A percentile compares a stretch with the other conserved stretches of the same genome.
phyloP scores from a whole-genome alignment of 2,329 filamentous ascomycete species.

The Apiospora hydei region DNA sequence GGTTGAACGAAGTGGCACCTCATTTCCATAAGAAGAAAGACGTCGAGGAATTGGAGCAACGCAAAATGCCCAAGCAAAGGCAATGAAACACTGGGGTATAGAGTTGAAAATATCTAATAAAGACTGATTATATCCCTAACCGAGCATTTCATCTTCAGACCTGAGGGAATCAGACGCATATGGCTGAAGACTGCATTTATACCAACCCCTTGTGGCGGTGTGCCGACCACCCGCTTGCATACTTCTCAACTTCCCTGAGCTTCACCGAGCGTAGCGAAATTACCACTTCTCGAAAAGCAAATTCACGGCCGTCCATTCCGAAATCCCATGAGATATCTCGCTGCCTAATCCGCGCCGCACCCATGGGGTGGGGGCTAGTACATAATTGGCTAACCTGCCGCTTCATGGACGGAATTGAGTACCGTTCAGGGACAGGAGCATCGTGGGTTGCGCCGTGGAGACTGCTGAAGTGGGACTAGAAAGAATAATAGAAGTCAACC shows the following conservation, averaged over 20 bases:
- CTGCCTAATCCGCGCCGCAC: slow-evolving; percentile 1
- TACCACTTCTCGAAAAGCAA: not conserved
- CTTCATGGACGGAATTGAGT: not conserved
- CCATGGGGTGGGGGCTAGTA: not conserved
- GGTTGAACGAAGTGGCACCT: slow-evolving; percentile 88
- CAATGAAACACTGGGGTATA: not conserved
- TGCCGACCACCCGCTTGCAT: not conserved
- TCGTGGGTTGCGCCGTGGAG: not conserved
- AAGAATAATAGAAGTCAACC: not conserved
- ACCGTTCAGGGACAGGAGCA: not conserved
- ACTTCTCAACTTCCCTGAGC: not conserved
- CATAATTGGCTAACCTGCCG: not conserved
- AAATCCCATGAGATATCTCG: not conserved
- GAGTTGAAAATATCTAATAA: not conserved
- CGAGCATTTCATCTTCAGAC: not conserved
- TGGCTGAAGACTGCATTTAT: not conserved
- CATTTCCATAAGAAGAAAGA: slow-evolving; percentile 96
- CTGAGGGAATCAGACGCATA: not conserved
- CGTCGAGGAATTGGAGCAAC: slow-evolving; percentile 81
- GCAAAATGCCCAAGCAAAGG: slow-evolving; percentile 70
- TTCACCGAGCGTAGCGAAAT: not conserved
- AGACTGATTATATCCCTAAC: not conserved
- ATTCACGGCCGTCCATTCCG: not conserved
- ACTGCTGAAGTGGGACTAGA: not conserved
- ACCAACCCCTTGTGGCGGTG: not conserved